Conservation (phyloP, 495 filamentous ascomycete species). For the Aspergillus cristatus region DNA sequence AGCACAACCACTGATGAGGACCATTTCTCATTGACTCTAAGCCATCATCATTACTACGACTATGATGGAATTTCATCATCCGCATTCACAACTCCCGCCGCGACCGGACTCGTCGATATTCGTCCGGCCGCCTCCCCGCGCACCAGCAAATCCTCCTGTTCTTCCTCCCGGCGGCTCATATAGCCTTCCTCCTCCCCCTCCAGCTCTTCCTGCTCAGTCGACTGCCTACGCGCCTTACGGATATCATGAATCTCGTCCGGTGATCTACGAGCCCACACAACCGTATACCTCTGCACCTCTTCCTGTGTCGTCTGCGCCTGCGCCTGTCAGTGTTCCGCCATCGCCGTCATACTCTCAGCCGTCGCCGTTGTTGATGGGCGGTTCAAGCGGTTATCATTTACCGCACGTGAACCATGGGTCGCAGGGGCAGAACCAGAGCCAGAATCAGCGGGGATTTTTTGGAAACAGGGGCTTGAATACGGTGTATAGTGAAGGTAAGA, state of each 20-base stretch:
- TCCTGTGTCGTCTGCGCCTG: too few relatives aligned
- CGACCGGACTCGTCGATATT: neutral
- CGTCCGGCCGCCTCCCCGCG: neutral
- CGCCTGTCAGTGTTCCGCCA: too few relatives aligned
- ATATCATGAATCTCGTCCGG: conserved; percentile 4
- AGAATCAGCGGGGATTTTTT: conserved; percentile 15
- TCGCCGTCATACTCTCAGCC: conserved; percentile 15
- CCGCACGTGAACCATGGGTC: conserved; percentile 14
- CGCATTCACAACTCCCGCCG: too few relatives aligned
- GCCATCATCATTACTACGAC: too few relatives aligned
- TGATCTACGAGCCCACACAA: conserved; percentile 16
- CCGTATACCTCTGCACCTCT: conserved; percentile 13
- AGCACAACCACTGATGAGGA: too few relatives aligned
- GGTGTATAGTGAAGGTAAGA: conserved; percentile 26
- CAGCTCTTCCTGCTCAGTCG: too few relatives aligned
- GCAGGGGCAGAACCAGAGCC: conserved; percentile 10
- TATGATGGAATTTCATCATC: too few relatives aligned
- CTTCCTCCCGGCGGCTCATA: too few relatives aligned
- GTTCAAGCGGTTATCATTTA: conserved; percentile 11
- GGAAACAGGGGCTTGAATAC: conserved; percentile 9
- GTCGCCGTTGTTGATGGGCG: conserved; percentile 10
- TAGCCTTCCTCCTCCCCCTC: too few relatives aligned
- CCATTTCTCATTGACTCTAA: too few relatives aligned
- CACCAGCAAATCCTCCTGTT: neutral
- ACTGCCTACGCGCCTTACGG: too few relatives aligned